A percentile compares a stretch with the other conserved stretches of the same genome.
Conservation (phyloP, 148 eudicot species). For the Pouteria glomerata region DNA sequence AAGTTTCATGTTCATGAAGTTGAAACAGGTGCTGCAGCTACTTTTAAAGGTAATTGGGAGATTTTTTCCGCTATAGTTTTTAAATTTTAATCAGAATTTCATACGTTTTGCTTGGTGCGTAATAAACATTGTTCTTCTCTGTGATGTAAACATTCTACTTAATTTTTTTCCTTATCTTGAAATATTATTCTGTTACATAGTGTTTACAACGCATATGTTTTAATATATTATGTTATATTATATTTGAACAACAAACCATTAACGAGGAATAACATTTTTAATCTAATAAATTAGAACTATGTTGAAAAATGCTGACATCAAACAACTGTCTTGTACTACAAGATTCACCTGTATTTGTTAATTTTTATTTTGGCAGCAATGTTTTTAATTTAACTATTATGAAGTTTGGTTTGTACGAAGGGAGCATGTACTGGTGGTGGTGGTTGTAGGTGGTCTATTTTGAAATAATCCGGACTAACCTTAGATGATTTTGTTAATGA, state of each 20-base stretch:
- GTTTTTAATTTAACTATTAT: no score
- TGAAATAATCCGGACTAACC: no score
- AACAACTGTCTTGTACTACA: no score
- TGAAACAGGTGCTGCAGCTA: slow-evolving; percentile 37
- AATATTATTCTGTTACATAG: background rate
- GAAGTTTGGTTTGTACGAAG: no score
- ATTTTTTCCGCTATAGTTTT: background rate
- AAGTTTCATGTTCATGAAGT: slow-evolving; percentile 94
- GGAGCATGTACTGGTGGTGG: no score
- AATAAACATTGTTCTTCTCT: background rate
- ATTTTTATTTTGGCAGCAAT: no score
- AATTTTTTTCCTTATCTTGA: background rate
- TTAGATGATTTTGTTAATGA: no score
- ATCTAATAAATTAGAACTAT: background rate
- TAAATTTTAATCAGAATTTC: slow-evolving; percentile 1
- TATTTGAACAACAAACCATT: background rate
- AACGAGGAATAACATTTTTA: background rate
- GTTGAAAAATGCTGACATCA: background rate
- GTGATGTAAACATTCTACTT: background rate
- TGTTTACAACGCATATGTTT: background rate
- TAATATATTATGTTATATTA: no score
- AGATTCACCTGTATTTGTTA: no score
- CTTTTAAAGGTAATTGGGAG: slow-evolving; percentile 42
- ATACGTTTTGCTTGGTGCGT: background rate
- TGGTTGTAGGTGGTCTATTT: no score